phyloP scores from a whole-genome alignment of 2,329 filamentous ascomycete genomes.

The Pestalotiopsis sp. region DNA sequence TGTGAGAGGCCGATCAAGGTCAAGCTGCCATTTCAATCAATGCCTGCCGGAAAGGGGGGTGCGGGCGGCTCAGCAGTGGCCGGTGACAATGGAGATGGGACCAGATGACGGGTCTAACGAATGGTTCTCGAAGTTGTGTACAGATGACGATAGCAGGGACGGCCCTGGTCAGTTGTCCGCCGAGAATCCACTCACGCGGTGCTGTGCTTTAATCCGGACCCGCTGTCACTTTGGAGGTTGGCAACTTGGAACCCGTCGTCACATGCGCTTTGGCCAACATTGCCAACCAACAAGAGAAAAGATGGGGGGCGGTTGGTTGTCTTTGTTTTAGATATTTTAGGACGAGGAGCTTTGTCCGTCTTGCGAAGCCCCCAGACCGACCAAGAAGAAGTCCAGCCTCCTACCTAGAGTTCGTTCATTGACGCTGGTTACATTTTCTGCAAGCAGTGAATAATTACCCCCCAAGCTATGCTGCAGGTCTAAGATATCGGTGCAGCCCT shows the following conservation, averaged over 20 bases:
- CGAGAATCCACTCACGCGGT: background rate
- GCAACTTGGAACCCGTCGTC: background rate
- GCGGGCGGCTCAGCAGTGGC: background rate
- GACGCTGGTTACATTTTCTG: too few relatives aligned
- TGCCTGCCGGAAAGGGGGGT: background rate
- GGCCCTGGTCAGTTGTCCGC: background rate
- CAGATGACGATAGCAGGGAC: slow-evolving; percentile 8
- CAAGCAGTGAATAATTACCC: too few relatives aligned
- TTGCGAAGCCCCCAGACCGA: background rate
- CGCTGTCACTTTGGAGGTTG: background rate
- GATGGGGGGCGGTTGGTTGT: background rate
- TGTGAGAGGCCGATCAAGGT: background rate
- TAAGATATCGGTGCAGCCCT: too few relatives aligned
- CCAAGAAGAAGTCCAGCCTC: background rate
- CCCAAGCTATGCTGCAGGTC: too few relatives aligned
- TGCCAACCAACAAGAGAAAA: background rate
- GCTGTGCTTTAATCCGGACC: slow-evolving; percentile 8
- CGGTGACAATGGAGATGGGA: slow-evolving; percentile 2
- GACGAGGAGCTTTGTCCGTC: background rate
- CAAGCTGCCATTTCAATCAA: background rate
- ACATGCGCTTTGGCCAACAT: slow-evolving; percentile 10
- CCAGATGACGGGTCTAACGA: slow-evolving; percentile 12
- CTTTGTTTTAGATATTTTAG: background rate
- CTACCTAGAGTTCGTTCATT: too few relatives aligned
- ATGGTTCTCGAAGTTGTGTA: slow-evolving; percentile 6